Percentiles rank a stretch among this genome's conserved stretches.
Evolutionary conservation across 73 alveolate species (phyloP).

Genomic region (Paramecium bursaria): DNA sequence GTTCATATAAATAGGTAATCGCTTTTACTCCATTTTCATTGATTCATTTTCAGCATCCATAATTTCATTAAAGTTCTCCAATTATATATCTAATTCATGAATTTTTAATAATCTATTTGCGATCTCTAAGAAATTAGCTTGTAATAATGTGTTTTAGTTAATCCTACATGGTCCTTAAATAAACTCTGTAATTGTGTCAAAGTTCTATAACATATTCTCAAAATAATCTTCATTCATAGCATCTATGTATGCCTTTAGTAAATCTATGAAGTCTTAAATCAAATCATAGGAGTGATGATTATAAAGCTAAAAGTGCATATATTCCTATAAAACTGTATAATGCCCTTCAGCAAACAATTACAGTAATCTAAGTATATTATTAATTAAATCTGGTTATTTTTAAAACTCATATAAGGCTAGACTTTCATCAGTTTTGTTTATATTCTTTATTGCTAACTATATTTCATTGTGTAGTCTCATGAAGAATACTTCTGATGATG

Average conservation of each 20-base stretch:
- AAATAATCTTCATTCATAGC: constrained; percentile 34
- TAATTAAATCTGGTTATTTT: constrained; percentile 36
- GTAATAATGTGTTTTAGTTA: constrained; percentile 58
- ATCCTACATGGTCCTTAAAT: constrained; percentile 70
- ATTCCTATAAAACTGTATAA: constrained; percentile 52
- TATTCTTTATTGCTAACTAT: constrained; percentile 25
- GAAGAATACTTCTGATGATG: constrained; percentile 67
- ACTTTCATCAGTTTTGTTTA: constrained; percentile 9
- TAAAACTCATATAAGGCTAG: background rate
- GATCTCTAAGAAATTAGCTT: constrained; percentile 65
- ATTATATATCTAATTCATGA: constrained; percentile 65
- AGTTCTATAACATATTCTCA: constrained; percentile 57
- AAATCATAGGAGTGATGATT: constrained; percentile 67
- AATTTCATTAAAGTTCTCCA: background rate
- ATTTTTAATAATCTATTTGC: constrained; percentile 53
- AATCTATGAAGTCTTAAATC: constrained; percentile 60
- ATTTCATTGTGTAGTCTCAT: constrained; percentile 66
- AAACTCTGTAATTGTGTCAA: constrained; percentile 67
- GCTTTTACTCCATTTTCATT: background rate
- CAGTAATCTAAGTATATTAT: constrained; percentile 53
- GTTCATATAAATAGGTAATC: constrained; percentile 70
- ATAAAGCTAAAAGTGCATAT: constrained; percentile 46
- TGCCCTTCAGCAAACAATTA: constrained; percentile 73
- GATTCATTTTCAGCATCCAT: background rate
- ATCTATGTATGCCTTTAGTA: constrained; percentile 20